Conservation (phyloP, 768 basidiomycete genomes). For the Russula griseocarnosa region DNA sequence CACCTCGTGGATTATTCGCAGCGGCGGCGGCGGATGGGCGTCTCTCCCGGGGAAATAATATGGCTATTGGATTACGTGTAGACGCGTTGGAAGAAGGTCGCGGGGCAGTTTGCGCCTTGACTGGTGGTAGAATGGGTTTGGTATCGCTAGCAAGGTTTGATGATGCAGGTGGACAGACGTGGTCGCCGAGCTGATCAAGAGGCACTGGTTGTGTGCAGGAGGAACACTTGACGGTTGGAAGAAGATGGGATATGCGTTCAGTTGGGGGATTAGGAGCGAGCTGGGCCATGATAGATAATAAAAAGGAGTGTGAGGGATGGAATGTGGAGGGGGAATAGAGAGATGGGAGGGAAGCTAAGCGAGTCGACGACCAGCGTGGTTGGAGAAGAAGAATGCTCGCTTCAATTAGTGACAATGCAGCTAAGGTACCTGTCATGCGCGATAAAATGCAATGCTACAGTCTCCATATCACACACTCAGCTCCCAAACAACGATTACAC, state of each 20-base stretch:
- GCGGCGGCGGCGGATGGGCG: not conserved
- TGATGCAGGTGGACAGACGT: constrained; percentile 51
- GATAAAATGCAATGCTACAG: not conserved
- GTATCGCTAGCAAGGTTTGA: constrained; percentile 39
- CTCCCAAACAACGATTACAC: not conserved
- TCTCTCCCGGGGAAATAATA: not conserved
- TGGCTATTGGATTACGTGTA: not conserved
- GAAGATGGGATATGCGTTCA: constrained; percentile 52
- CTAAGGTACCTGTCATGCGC: not conserved
- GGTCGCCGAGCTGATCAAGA: constrained; percentile 69
- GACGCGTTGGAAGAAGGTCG: not conserved
- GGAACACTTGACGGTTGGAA: constrained; percentile 85
- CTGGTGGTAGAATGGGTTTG: constrained; percentile 34
- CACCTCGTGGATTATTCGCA: constrained; percentile 1
- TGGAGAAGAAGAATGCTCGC: not conserved
- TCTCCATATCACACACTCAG: not conserved
- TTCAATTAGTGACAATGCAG: not conserved
- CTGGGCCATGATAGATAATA: constrained; percentile 31
- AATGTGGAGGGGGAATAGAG: not conserved
- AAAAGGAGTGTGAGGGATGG: constrained; percentile 1
- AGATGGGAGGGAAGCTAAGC: not conserved
- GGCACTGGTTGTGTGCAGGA: constrained; percentile 68
- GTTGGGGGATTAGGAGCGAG: constrained; percentile 29
- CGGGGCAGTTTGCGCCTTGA: not conserved
- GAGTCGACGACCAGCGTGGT: not conserved